Evolutionary conservation across 2,329 filamentous ascomycete genomes (phyloP).

Genomic region (Moelleriella libera): DNA sequence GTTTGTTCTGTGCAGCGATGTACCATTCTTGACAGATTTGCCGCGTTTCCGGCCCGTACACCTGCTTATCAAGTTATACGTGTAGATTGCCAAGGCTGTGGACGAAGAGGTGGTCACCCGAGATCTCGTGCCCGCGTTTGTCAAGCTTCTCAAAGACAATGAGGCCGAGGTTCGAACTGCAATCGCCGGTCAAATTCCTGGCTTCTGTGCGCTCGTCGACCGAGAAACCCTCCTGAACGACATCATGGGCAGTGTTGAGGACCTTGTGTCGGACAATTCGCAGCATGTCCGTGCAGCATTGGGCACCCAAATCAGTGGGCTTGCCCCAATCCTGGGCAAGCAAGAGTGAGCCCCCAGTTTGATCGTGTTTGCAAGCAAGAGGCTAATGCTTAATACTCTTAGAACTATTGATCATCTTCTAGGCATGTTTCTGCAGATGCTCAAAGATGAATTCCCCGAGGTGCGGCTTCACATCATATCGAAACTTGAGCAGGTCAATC

Average conservation of each 20-base stretch:
- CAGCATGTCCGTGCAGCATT: slow-evolving; percentile 94
- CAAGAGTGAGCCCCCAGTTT: slow-evolving; percentile 58
- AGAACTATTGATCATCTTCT: slow-evolving; percentile 93
- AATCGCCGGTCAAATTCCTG: slow-evolving; percentile 93
- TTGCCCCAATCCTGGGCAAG: slow-evolving; percentile 94
- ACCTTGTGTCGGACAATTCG: slow-evolving; percentile 87
- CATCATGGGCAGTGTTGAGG: slow-evolving; percentile 92
- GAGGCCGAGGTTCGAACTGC: slow-evolving; percentile 96
- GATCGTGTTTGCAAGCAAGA: not conserved
- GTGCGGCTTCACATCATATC: slow-evolving; percentile 98
- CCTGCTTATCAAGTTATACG: not conserved
- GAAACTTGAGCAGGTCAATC: slow-evolving; percentile 97
- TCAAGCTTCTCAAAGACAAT: slow-evolving; percentile 94
- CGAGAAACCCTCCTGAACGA: slow-evolving; percentile 80
- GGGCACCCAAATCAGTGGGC: slow-evolving; percentile 90
- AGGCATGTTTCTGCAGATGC: slow-evolving; percentile 98
- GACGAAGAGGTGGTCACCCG: slow-evolving; percentile 91
- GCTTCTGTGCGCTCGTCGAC: slow-evolving; percentile 86
- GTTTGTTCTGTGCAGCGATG: slow-evolving; percentile 24
- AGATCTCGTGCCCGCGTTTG: slow-evolving; percentile 90
- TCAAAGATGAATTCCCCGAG: slow-evolving; percentile 98
- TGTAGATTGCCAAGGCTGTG: slow-evolving; percentile 89
- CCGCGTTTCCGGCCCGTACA: not conserved
- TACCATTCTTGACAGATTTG: not conserved
- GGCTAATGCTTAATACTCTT: not conserved